phyloP scores from a whole-genome alignment of 176 grass and related monocot species.

The Secale cereale region DNA sequence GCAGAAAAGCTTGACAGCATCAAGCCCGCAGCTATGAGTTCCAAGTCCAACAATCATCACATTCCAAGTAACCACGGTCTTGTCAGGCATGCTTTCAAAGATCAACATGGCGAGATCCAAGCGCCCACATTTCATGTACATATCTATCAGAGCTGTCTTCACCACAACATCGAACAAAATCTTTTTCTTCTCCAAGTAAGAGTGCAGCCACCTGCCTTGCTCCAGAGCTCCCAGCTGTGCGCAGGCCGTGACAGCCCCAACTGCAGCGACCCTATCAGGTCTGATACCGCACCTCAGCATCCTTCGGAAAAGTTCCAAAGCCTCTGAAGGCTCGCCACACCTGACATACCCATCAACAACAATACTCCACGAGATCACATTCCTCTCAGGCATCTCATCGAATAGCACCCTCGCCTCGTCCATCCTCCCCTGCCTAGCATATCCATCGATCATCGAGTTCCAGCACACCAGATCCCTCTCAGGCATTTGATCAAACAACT shows the following conservation, averaged over 20 bases:
- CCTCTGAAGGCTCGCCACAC: conserved; percentile 41
- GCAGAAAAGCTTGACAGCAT: conserved; percentile 48
- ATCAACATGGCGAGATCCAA: conserved; percentile 47
- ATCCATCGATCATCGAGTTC: conserved; percentile 75
- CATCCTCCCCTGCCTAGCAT: conserved; percentile 50
- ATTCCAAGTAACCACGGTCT: conserved; percentile 70
- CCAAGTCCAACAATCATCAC: conserved; percentile 68
- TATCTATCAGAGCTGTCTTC: conserved; percentile 57
- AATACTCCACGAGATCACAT: conserved; percentile 67
- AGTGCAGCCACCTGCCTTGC: conserved; percentile 77
- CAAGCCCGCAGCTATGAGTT: conserved; percentile 40
- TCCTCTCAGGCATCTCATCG: conserved; percentile 53
- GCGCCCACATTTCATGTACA: conserved; percentile 69
- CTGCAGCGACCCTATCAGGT: conserved; percentile 46
- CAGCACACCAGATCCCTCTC: conserved; percentile 58
- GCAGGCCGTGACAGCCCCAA: conserved; percentile 58
- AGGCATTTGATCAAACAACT: conserved; percentile 61
- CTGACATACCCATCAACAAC: conserved; percentile 51
- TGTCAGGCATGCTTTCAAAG: conserved; percentile 45
- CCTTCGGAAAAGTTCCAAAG: conserved; percentile 45
- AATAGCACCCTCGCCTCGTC: conserved; percentile 37
- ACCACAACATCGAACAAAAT: conserved; percentile 51
- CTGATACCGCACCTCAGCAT: conserved; percentile 45
- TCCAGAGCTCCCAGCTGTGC: conserved; percentile 63
- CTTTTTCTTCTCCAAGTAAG: conserved; percentile 66